A percentile compares a stretch with the other conserved stretches of the same genome.
These are phyloP conservation scores for Yarrowia galli DNA, from an alignment of 1,139 yeast species.

Conservation along the genomic window DNA sequence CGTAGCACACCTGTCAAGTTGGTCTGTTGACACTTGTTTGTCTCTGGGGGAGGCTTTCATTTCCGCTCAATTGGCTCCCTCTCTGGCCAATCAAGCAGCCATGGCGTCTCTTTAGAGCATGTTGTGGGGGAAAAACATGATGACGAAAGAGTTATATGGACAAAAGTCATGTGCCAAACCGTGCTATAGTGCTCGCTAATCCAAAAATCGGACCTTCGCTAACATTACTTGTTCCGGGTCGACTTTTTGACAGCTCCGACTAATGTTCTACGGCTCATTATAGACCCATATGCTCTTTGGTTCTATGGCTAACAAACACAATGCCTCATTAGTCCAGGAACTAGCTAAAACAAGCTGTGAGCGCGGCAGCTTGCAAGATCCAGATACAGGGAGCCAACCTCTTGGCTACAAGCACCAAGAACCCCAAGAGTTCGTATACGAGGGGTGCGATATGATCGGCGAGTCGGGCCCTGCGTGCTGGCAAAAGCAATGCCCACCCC, in stretches of 20 bases:
- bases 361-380: too few relatives aligned
- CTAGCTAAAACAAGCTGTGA: too few relatives aligned
- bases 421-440: neutral
- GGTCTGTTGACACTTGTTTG: neutral
- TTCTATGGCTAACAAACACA: neutral
- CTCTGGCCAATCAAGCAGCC: neutral
- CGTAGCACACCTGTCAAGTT: neutral
- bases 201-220: neutral
- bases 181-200: neutral
- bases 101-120: neutral
- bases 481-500: conserved; percentile 22
- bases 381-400: too few relatives aligned
- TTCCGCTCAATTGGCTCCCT: neutral
- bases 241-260: conserved; percentile 8
- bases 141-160: neutral
- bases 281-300: conserved; percentile 25
- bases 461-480: conserved; percentile 21
- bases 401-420: too few relatives aligned
- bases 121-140: neutral
- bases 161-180: neutral
- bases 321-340: conserved; percentile 9
- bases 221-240: conserved; percentile 2
- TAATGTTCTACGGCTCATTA: neutral
- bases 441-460: conserved; percentile 1
- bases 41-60: neutral